Conservation (phyloP, 495 filamentous ascomycete genomes). For the Penicillium canariense region DNA sequence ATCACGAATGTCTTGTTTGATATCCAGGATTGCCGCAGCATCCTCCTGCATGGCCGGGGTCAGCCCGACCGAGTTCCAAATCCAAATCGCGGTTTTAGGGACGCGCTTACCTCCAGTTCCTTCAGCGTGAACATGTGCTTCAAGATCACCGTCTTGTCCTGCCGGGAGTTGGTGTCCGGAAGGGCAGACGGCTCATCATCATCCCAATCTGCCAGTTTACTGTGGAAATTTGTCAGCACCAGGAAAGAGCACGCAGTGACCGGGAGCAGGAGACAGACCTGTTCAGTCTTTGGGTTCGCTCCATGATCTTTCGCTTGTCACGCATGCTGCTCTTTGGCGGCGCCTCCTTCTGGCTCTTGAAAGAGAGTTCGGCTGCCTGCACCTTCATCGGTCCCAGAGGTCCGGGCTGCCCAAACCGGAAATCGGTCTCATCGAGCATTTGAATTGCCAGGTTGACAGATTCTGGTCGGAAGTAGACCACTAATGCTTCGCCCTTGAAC, state of each 20-base stretch:
- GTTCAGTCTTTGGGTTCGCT: slow-evolving; percentile 81
- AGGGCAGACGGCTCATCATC: slow-evolving; percentile 72
- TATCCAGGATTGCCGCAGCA: slow-evolving; percentile 77
- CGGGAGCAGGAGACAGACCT: slow-evolving; percentile 42
- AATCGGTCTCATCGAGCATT: slow-evolving; percentile 86
- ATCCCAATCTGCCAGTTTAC: slow-evolving; percentile 90
- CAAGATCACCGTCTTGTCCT: slow-evolving; percentile 80
- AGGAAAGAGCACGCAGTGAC: background rate
- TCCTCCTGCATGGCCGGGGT: slow-evolving; percentile 59
- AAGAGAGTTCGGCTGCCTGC: slow-evolving; percentile 80
- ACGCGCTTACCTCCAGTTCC: slow-evolving; percentile 60
- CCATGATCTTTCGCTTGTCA: slow-evolving; percentile 82
- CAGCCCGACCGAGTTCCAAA: slow-evolving; percentile 1
- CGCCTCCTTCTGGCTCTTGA: slow-evolving; percentile 68
- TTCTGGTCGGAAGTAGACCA: slow-evolving; percentile 93
- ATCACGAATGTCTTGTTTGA: slow-evolving; percentile 90
- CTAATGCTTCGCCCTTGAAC: slow-evolving; percentile 89
- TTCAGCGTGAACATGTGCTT: slow-evolving; percentile 92
- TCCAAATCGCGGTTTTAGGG: background rate
- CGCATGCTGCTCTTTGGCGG: slow-evolving; percentile 53
- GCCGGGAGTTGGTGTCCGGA: slow-evolving; percentile 57
- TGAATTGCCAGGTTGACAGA: slow-evolving; percentile 85
- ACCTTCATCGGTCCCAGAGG: slow-evolving; percentile 71
- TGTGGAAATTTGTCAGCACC: slow-evolving; percentile 26
- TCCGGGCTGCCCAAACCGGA: slow-evolving; percentile 60